Base-by-base conservation (phyloP, 257 asterid species). In the Solanum rostratum region DNA sequence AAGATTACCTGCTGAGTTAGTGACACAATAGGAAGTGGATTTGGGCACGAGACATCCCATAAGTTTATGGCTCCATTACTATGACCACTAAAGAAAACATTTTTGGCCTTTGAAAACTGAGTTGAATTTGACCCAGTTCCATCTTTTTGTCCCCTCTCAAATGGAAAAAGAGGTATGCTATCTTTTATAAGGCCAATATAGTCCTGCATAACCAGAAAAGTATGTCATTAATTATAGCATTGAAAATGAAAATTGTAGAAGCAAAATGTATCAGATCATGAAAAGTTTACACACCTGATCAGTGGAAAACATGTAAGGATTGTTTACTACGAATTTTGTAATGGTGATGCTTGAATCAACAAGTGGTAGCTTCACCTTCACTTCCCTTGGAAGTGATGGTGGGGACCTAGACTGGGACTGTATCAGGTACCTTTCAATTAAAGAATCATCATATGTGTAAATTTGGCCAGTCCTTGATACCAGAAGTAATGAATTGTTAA, bases 41-140 rank as follows among this genome's bases (percentile, higher is more conserved):
- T 94, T 16, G 98, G 97, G 88, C 97, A 90, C 19, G 98, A 89
- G 80, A 92, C 94, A 88, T 95, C 98, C 99, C 99, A 96, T 88
- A 95, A 91, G 82, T 93, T 95, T 80, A 95, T 89, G 71, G 91
- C 91, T 79, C 99, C 99, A 85, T 92, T 91, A 84, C 87, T 84
- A 84, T 96, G 98, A 57, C 99, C 99, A 29, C 98, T 93, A 79
- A 96, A 86, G 84, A 90, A 89, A 83, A 96, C 83, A 89, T 96
- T 96, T 84, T 86, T 88, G 62, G 95, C 93, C 88, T 87, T 95
- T 19, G 94, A 90, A 89, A 95, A 88, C n/a, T 92, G 84, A 79
- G 87, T 73, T 30, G 92, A 81, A 83, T 83, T 91, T 60, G 97
- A 87, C 87, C 79, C 88, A 82, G 89, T 86, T 88, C 95, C 97